Conservation (phyloP, 768 basidiomycete species). For the Floccularia luteovirens region DNA sequence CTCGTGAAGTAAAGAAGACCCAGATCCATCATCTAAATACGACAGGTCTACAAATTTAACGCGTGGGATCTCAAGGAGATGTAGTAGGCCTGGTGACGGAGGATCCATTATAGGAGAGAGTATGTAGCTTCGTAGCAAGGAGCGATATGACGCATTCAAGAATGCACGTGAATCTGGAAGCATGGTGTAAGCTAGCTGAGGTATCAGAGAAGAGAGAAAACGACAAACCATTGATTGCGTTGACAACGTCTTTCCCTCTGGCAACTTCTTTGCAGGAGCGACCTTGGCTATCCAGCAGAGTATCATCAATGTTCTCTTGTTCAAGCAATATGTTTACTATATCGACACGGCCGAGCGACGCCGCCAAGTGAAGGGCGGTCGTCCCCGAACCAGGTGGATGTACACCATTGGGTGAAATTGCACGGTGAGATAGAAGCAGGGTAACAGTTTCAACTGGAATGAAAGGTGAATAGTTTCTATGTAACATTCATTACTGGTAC, state of each 20-base stretch:
- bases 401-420: constrained; percentile 72
- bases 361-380: constrained; percentile 61
- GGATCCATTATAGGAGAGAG: constrained; percentile 39
- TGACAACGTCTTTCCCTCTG: constrained; percentile 53
- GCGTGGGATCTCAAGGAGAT: constrained; percentile 65
- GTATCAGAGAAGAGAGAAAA: not conserved
- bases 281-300: constrained; percentile 57
- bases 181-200: not conserved
- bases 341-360: constrained; percentile 64
- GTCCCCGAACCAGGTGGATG: constrained; percentile 73
- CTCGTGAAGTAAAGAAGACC: constrained; percentile 79
- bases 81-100: constrained; percentile 37
- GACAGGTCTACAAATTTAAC: constrained; percentile 68
- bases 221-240: constrained; percentile 59
- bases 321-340: constrained; percentile 71
- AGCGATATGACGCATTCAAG: constrained; percentile 67
- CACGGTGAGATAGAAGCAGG: constrained; percentile 61
- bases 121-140: constrained; percentile 66
- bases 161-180: constrained; percentile 66
- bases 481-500: constrained; percentile 12
- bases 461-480: constrained; percentile 1
- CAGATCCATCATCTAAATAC: constrained; percentile 72
- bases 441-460: constrained; percentile 55
- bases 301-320: constrained; percentile 78
- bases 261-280: constrained; percentile 69